These are phyloP conservation scores for Venturia aucupariae DNA, from an alignment of 2,329 filamentous ascomycete genomes.

Conservation along the genomic window DNA sequence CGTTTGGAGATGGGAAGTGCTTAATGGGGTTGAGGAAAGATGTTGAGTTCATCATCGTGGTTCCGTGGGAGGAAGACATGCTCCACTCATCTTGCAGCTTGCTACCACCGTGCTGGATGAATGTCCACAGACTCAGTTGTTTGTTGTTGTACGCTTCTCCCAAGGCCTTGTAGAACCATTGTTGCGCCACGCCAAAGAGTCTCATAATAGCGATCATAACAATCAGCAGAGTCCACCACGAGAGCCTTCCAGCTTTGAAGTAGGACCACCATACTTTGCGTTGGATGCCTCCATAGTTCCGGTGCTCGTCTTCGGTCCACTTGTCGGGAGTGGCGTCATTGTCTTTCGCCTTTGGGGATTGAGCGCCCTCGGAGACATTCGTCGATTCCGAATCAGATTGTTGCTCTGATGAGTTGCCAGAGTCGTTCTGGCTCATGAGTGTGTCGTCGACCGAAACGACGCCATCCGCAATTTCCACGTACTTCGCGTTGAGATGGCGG, in stretches of 20 bases:
- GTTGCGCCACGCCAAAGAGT: conserved; percentile 54
- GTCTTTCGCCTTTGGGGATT: conserved; percentile 31
- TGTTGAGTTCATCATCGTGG: not conserved
- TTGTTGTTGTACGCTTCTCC: conserved; percentile 58
- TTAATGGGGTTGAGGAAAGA: conserved; percentile 20
- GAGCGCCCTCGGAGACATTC: conserved; percentile 18
- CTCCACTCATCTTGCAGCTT: conserved; percentile 9
- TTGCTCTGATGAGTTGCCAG: conserved; percentile 10
- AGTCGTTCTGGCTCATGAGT: conserved; percentile 13
- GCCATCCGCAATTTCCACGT: conserved; percentile 52
- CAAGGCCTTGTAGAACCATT: conserved; percentile 82
- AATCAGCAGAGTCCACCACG: conserved; percentile 62
- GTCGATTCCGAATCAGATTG: conserved; percentile 8
- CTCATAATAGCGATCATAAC: conserved; percentile 55
- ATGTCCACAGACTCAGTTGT: not conserved
- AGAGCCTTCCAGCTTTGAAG: conserved; percentile 67
- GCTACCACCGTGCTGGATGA: not conserved
- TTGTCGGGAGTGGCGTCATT: conserved; percentile 55
- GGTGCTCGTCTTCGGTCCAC: conserved; percentile 70
- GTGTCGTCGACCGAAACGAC: not conserved
- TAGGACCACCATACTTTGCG: conserved; percentile 74
- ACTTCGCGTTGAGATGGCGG: conserved; percentile 62
- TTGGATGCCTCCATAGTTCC: conserved; percentile 69
- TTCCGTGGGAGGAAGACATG: not conserved
- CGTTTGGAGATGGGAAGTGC: conserved; percentile 54